Evolutionary conservation across 108 stramenopile species (phyloP).

Genomic region (Licmophora abbreviata): DNA sequence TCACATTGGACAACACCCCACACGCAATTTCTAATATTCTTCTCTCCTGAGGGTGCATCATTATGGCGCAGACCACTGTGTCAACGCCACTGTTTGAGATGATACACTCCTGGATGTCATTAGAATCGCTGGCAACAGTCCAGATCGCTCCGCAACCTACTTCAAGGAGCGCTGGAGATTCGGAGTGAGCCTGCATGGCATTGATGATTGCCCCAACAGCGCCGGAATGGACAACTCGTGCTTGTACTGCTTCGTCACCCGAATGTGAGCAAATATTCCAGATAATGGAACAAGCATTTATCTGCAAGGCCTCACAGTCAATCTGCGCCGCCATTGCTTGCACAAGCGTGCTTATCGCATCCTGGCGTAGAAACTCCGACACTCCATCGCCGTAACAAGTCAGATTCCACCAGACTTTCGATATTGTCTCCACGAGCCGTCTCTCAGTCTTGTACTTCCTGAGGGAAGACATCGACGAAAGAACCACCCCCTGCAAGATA

Average conservation of each 20-base stretch:
- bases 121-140: slow-evolving; percentile 17
- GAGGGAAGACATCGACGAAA: slow-evolving; percentile 9
- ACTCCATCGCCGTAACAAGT: slow-evolving; percentile 7
- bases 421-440: slow-evolving; percentile 18
- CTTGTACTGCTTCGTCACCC: not conserved
- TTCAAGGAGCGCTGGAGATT: slow-evolving; percentile 37
- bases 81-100: slow-evolving; percentile 37
- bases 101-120: slow-evolving; percentile 23
- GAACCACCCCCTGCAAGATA: slow-evolving; percentile 8
- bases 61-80: slow-evolving; percentile 36
- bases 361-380: slow-evolving; percentile 10
- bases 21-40: slow-evolving; percentile 38
- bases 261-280: slow-evolving; percentile 15
- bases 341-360: slow-evolving; percentile 5
- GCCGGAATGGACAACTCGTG: not conserved
- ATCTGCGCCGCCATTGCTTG: slow-evolving; percentile 15
- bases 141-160: slow-evolving; percentile 41
- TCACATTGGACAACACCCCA: slow-evolving; percentile 34
- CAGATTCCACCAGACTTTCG: slow-evolving; percentile 24
- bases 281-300: slow-evolving; percentile 19
- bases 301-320: slow-evolving; percentile 13
- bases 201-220: slow-evolving; percentile 13
- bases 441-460: slow-evolving; percentile 7
- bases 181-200: slow-evolving; percentile 43
- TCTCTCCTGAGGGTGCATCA: slow-evolving; percentile 32